Conservation (phyloP, 2,329 filamentous ascomycete genomes). For the Neoscytalidium dimidiatum region DNA sequence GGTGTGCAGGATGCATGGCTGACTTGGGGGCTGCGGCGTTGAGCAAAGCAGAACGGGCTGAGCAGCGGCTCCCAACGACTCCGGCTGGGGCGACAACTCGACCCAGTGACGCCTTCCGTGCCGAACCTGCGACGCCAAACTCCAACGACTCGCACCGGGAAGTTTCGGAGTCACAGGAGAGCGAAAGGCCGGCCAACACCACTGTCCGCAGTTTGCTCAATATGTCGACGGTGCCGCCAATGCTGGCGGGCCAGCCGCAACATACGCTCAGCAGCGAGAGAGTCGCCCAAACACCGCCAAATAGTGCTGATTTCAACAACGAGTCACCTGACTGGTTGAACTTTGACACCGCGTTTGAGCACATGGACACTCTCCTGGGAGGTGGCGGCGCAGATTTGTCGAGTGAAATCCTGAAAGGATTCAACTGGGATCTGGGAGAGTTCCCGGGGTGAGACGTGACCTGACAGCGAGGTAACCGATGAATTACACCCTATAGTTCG, state of each 20-base stretch:
- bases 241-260: conserved; percentile 23
- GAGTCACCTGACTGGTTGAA: conserved; percentile 41
- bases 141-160: not conserved
- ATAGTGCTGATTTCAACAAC: conserved; percentile 28
- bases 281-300: conserved; percentile 24
- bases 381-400: conserved; percentile 36
- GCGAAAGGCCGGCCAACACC: not conserved
- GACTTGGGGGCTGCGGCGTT: conserved; percentile 42
- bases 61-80: conserved; percentile 22
- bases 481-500: no score
- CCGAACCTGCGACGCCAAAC: not conserved
- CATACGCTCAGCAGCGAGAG: conserved; percentile 41
- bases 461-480: no score
- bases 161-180: not conserved
- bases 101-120: conserved; percentile 13
- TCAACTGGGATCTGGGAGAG: conserved; percentile 33
- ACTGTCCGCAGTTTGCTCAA: conserved; percentile 3
- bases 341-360: conserved; percentile 43
- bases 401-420: conserved; percentile 35
- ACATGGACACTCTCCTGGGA: conserved; percentile 40
- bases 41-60: conserved; percentile 32
- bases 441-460: not conserved
- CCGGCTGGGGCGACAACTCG: not conserved
- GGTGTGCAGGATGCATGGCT: conserved; percentile 49
- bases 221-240: conserved; percentile 8